Evolutionary conservation across 768 basidiomycete species (phyloP), one percentile per base, ranked within the genome.

Genomic region (Psilocybe subaeruginosa): DNA sequence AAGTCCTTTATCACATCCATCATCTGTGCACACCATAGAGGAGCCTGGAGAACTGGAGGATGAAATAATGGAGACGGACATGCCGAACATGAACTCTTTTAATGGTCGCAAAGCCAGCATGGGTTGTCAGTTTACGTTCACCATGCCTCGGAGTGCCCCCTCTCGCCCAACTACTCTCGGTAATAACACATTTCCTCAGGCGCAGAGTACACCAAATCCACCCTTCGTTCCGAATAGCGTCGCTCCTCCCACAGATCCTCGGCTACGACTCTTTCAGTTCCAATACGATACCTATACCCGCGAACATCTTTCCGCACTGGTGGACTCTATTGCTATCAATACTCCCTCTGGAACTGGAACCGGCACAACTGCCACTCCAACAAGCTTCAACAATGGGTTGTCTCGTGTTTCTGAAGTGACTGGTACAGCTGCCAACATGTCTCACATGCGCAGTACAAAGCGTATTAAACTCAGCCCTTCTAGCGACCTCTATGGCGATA

Each of bases 241-340:
- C 29, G 72, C 78, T 29, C 79, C 79, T 33, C 46, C 75, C 29
- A 90, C 88, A 29, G 92, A 93, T 69, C 87, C 92, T 2, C 87
- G 88, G 30, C 83, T 95, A 9, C 88, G 90, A 11, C 82, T 98
- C 39, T 98, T 99, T 76, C 91, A 95, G 69, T 92, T 95, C 54
- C 89, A 94, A 65, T 99, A 98, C 70, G 97, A 99, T 73, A 98
- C 97, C 0, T 96, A 92, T 70, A 99, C 97, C 1, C 86, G 95
- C 47, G 92, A 97, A 19, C 94, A 97, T 70, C 85, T 99, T 46
- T 94, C 93, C 2, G 94, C 92, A 0, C 85, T 99, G 76, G 95
- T 97, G 2, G 96, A 97, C 66, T 93, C 94, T 2, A 96, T 98
- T 62, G 95, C 93, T n/a, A 78, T 90, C 43, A 88, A 90, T 64